Evolutionary conservation across 352 stramenopile genomes (phyloP).

Genomic region (Pythium myriotylum): DNA sequence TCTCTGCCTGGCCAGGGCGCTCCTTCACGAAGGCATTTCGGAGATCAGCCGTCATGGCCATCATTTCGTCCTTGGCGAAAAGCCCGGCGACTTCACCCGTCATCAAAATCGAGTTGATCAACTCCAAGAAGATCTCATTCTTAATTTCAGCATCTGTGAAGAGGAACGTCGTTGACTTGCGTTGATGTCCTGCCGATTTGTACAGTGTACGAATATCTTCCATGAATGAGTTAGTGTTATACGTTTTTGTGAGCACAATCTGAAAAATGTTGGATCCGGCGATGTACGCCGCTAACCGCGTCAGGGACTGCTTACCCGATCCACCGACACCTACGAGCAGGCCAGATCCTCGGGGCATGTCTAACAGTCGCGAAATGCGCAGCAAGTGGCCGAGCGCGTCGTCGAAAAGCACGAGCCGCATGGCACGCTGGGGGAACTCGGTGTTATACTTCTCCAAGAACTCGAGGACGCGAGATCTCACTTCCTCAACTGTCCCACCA

Average conservation of each 20-base stretch:
- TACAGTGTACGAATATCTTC: conserved; percentile 97
- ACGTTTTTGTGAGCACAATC: conserved; percentile 98
- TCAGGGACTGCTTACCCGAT: conserved; percentile 97
- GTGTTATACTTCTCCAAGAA: conserved; percentile 98
- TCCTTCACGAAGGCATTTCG: conserved; percentile 95
- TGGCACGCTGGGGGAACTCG: conserved; percentile 94
- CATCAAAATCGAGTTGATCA: conserved; percentile 98
- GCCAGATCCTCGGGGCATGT: conserved; percentile 95
- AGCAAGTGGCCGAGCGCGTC: conserved; percentile 97
- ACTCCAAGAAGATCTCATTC: conserved; percentile 98
- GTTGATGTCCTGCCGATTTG: conserved; percentile 96
- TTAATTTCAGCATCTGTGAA: conserved; percentile 99
- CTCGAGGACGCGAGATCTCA: conserved; percentile 91
- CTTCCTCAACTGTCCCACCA: conserved; percentile 91
- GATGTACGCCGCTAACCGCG: conserved; percentile 96
- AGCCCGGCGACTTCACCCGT: conserved; percentile 98
- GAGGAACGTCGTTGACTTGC: conserved; percentile 97
- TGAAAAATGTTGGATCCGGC: conserved; percentile 96
- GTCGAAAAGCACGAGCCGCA: conserved; percentile 98
- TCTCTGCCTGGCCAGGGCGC: conserved; percentile 94
- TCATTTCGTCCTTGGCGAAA: conserved; percentile 99
- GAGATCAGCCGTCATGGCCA: conserved; percentile 98
- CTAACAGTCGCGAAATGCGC: conserved; percentile 95
- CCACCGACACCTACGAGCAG: conserved; percentile 97
- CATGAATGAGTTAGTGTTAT: conserved; percentile 97